Base-by-base conservation (phyloP, 192 early-diverging fungal species). In the Coemansia sp. region DNA sequence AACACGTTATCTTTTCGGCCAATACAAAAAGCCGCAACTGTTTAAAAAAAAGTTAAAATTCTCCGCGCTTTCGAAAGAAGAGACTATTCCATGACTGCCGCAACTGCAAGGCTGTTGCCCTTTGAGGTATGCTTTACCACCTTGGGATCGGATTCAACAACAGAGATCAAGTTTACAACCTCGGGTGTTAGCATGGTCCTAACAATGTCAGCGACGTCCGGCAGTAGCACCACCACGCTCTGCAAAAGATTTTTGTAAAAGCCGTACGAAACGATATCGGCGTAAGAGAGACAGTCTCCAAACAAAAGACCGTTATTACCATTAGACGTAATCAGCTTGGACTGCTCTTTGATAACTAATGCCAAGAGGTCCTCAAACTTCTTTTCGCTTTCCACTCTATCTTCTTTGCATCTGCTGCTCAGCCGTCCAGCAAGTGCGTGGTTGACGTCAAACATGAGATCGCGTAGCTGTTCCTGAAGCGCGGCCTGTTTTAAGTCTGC, bases 271-370 rank as follows among this genome's bases (percentile, higher is more conserved):
- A 65, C 57, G n/a, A 83, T 59, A 51, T 87, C 86, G 0, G 71
- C 63, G 11, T 81, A 66, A 2, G 83, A 80, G 9, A 80, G 53
- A 47, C 67, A 65, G 61, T 82, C 59, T 16, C 85, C 85, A 31
- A 83, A 61, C 22, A 72, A 72, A 56, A 72, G 74, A 2, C 87
- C 87, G n/a, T 73, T 87, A 49, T 64, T 62, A 19, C 84, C 87
- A 53, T 88, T 87, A 22, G 80, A 59, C 35, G 55, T 56, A 43
- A 86, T 59, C 4, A 73, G 37, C 47, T 62, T 55, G 10, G 77
- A 71, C 45, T 82, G 82, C 8, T 70, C 69, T 1, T 47, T 10
- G 38, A 85, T 60, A 1, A 68, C 52, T 19, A 62, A 72, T 8
- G 61, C 69, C 16, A 70, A 21, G 39, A 68, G 65, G 8, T 53